Conservation (phyloP, 495 filamentous ascomycete species). For the Schizothecium vesticola region DNA sequence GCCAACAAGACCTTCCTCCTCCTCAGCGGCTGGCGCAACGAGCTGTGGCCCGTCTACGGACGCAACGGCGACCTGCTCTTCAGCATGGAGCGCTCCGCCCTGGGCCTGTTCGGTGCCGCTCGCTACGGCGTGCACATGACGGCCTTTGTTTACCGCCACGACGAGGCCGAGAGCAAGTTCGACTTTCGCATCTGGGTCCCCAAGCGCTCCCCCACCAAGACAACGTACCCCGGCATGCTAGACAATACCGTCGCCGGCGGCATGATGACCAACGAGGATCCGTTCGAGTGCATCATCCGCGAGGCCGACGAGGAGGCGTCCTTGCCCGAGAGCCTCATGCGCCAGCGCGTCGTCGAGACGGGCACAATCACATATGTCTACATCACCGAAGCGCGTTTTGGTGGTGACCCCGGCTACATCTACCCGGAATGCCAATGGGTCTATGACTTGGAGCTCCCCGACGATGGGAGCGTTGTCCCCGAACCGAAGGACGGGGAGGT, state of each 20-base stretch:
- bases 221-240: conserved; percentile 80
- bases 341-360: conserved; percentile 46
- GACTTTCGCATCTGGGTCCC: conserved; percentile 83
- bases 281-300: conserved; percentile 74
- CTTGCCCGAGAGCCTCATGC: conserved; percentile 66
- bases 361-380: conserved; percentile 85
- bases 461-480: conserved; percentile 52
- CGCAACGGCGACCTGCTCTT: conserved; percentile 58
- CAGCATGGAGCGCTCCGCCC: conserved; percentile 73
- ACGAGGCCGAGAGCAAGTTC: conserved; percentile 35
- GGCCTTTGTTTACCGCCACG: conserved; percentile 55
- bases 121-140: conserved; percentile 91
- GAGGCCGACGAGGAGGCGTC: conserved; percentile 87
- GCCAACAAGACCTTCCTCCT: conserved; percentile 60
- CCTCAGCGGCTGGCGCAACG: conserved; percentile 78
- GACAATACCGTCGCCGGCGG: conserved; percentile 96
- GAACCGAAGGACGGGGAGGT: conserved; percentile 83
- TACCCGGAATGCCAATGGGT: conserved; percentile 92
- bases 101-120: conserved; percentile 76
- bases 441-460: conserved; percentile 77
- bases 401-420: conserved; percentile 79
- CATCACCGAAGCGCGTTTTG: conserved; percentile 67
- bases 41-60: conserved; percentile 80
- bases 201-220: conserved; percentile 64
- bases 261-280: conserved; percentile 69